Evolutionary conservation across 1,284 basidiomycete genomes (phyloP).

Genomic region (Boletus semigastroideus): DNA sequence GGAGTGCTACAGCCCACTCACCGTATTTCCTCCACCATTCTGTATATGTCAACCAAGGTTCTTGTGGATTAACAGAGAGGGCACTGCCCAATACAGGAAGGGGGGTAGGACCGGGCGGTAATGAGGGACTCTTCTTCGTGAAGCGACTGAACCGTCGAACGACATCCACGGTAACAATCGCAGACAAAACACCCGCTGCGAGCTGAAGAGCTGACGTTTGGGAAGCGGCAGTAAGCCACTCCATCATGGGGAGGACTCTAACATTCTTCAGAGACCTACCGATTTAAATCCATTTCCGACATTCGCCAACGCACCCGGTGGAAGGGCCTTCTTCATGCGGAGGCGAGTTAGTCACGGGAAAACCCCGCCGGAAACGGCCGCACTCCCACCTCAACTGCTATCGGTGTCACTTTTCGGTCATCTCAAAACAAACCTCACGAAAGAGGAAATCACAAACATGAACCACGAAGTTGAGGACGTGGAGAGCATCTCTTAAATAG

Average conservation of each 20-base stretch:
- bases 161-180: background rate
- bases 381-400: too few relatives aligned
- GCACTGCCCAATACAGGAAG: slow-evolving; percentile 13
- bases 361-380: too few relatives aligned
- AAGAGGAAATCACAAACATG: too few relatives aligned
- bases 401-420: too few relatives aligned
- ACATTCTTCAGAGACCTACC: background rate
- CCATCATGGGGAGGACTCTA: background rate
- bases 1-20: background rate
- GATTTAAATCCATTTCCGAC: background rate
- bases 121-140: background rate
- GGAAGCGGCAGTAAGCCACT: background rate
- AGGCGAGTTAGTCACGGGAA: too few relatives aligned
- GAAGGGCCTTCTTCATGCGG: too few relatives aligned
- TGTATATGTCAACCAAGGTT: slow-evolving; percentile 15
- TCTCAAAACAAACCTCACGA: too few relatives aligned
- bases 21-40: slow-evolving; percentile 14
- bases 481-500: too few relatives aligned
- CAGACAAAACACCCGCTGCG: background rate
- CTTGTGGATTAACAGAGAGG: background rate
- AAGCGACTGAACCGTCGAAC: background rate
- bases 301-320: too few relatives aligned
- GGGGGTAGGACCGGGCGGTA: slow-evolving; percentile 10
- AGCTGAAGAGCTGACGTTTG: background rate
- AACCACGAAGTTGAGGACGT: too few relatives aligned